Base-by-base conservation (phyloP, 148 eudicot species). In the Spergularia bocconei region DNA sequence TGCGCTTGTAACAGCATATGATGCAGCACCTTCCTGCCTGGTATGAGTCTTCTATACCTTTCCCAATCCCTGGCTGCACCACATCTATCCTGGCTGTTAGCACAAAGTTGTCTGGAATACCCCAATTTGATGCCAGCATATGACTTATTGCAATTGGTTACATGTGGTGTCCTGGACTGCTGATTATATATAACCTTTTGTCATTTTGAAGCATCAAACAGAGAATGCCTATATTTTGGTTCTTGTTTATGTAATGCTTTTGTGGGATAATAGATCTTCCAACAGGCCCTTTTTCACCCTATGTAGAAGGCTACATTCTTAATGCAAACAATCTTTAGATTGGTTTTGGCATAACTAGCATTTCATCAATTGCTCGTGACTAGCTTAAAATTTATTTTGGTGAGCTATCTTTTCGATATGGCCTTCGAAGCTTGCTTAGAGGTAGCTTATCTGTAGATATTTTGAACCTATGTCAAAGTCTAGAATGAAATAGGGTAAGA, bases 41-140 rank as follows among this genome's bases (percentile, higher is more conserved):
- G 67, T 25, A 17, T 61, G 7, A 66, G 13, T 75, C 62, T 66
- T 44, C 44, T 56, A 55, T 64, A 13, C 14, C 71, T 38, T 66
- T 23, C 13, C 17, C 15, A 13, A 13, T 23, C 19, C 19, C 10
- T 58, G 3, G 11, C 62, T 6, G 62, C 25, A 11, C 4, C 17
- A 14, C 20, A 55, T 55, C 2, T 19, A 58, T 20, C 11, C 39
- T 1, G 44, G 2, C 20, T 72, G 33, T 72, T 13, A 19, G 19
- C 29, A 39, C 39, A 19, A 13, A 58, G 15, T 29, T 17, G 23
- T 53, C 1, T 29, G 36, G 36, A 29, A 29, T 29, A 29, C 36
- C 36, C 36, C 36, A 2, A 29, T 29, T 3, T 29, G 36, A 29
- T 29, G 36, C 3, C 16, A 44, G 48, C 48, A 44, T 44, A 44